Percentiles rank a stretch among this genome's conserved stretches.
Evolutionary conservation across 148 eudicot genomes (phyloP).

Genomic region (Rhododendron vialii): DNA sequence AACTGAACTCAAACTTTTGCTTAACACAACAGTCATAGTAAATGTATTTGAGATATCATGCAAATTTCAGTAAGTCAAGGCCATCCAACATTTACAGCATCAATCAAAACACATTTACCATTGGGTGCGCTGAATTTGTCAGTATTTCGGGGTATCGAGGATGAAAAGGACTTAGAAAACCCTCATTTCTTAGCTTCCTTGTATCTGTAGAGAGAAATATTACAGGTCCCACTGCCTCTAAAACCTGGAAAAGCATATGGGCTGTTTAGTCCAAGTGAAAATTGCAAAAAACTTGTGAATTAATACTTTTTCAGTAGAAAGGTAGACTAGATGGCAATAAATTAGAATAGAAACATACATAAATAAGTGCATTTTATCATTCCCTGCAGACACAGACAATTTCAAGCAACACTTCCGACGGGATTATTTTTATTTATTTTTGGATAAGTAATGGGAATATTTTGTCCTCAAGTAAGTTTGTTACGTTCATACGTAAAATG

Average conservation of each 20-base stretch:
- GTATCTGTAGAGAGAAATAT: conserved; percentile 94
- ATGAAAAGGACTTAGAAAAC: conserved; percentile 98
- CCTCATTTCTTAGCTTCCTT: conserved; percentile 97
- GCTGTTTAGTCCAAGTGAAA: neutral
- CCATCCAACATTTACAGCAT: neutral
- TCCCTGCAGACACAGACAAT: neutral
- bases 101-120: conserved; percentile 44
- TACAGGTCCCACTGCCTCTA: conserved; percentile 96
- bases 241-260: conserved; percentile 49
- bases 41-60: neutral
- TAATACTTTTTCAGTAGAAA: neutral
- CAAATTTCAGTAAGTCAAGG: neutral
- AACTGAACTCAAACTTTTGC: neutral
- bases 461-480: neutral
- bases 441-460: too few species aligned
- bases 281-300: neutral
- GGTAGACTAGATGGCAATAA: neutral
- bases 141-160: conserved; percentile 99
- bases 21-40: neutral
- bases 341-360: neutral
- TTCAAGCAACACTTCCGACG: neutral
- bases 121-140: conserved; percentile 97
- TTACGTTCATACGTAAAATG: neutral
- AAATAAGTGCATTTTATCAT: neutral
- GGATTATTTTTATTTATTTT: neutral